Percentiles rank a stretch among this genome's conserved stretches.
These are phyloP conservation scores for Clitoria ternatea DNA, from an alignment of 306 rosid genomes.

Conservation along the genomic window DNA sequence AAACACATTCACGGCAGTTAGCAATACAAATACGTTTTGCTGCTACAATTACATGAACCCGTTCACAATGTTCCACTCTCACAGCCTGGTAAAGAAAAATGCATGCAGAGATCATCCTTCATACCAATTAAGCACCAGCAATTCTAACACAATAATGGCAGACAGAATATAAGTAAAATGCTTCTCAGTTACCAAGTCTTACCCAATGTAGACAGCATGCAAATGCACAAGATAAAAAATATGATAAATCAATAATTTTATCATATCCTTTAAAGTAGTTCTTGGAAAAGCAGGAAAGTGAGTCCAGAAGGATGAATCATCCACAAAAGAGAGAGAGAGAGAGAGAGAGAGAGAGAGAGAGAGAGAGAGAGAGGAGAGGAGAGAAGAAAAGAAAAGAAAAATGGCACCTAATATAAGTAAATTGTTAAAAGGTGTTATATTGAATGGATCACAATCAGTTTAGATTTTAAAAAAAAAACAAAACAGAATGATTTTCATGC, in stretches of 20 bases:
- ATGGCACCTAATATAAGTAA: background rate
- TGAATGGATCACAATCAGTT: background rate
- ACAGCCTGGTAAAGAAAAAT: slow-evolving; percentile 69
- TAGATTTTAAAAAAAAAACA: background rate
- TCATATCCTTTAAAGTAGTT: background rate
- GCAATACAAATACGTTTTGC: slow-evolving; percentile 92
- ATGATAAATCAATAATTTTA: background rate
- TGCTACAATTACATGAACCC: slow-evolving; percentile 93
- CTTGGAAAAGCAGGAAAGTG: background rate
- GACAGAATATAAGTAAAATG: slow-evolving; percentile 10
- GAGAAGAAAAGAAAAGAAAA: background rate
- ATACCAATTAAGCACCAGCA: slow-evolving; percentile 3
- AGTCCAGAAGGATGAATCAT: background rate
- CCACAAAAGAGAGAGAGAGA: no score
- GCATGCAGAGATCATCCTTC: slow-evolving; percentile 11
- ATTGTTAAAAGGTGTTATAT: background rate
- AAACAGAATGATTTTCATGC: background rate
- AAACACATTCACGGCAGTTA: slow-evolving; percentile 93
- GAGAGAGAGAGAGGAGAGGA: no score
- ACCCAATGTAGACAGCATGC: slow-evolving; percentile 3
- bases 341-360: no score
- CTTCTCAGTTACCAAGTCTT: slow-evolving; percentile 6
- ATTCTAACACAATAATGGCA: background rate
- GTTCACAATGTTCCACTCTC: slow-evolving; percentile 95
- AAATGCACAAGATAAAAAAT: background rate